phyloP scores from a whole-genome alignment of 2,329 filamentous ascomycete species.

The Phyllosticta citriasiana region DNA sequence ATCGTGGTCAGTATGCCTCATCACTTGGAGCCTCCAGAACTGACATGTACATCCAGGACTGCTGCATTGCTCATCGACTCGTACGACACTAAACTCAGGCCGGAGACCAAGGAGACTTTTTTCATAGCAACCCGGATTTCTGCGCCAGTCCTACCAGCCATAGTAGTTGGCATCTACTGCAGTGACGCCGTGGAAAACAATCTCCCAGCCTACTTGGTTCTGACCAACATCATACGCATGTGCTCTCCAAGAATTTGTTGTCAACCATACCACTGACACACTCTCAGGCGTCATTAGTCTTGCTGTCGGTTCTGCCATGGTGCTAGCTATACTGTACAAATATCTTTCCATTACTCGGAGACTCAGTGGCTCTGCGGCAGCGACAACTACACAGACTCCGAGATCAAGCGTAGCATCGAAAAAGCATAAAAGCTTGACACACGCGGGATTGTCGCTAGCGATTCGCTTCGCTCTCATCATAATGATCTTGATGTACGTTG shows the following conservation, averaged over 20 bases:
- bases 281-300: background rate
- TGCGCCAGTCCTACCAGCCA: slow-evolving; percentile 1
- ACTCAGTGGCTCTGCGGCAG: background rate
- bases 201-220: slow-evolving; percentile 3
- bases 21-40: background rate
- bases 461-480: slow-evolving; percentile 8
- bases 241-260: background rate
- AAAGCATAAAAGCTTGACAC: background rate
- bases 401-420: background rate
- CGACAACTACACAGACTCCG: background rate
- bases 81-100: slow-evolving; percentile 3
- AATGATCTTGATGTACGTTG: slow-evolving; percentile 6
- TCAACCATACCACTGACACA: background rate
- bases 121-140: slow-evolving; percentile 1
- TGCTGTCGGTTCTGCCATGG: slow-evolving; percentile 1
- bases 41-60: background rate
- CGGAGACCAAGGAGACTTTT: slow-evolving; percentile 1
- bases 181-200: background rate
- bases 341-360: background rate
- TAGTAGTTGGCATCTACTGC: background rate
- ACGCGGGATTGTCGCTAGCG: background rate
- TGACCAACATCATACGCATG: slow-evolving; percentile 3
- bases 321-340: slow-evolving; percentile 4
- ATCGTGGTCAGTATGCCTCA: background rate
- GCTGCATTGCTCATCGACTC: slow-evolving; percentile 8